A percentile compares a stretch with the other conserved stretches of the same genome.
Evolutionary conservation across 1,139 yeast species (phyloP).

Genomic region (Nakaseomyces delphensis): DNA sequence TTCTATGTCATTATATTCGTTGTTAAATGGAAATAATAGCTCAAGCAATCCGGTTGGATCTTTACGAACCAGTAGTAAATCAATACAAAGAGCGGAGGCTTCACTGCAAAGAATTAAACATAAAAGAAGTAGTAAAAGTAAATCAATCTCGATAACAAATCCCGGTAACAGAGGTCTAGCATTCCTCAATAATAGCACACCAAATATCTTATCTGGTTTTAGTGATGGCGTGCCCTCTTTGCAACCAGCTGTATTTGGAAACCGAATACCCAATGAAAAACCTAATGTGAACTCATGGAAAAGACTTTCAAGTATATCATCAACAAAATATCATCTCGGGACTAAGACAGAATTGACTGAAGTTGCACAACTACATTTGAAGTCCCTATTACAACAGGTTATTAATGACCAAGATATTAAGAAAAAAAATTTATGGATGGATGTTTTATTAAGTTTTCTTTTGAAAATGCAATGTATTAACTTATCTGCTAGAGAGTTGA

Average conservation of each 20-base stretch:
- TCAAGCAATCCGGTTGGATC: conserved; percentile 29
- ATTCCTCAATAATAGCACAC: conserved; percentile 25
- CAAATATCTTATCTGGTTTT: conserved; percentile 27
- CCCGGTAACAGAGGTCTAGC: conserved; percentile 17
- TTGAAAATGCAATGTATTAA: conserved; percentile 41
- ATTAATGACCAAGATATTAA: conserved; percentile 58
- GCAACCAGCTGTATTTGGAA: conserved; percentile 4
- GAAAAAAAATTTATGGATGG: conserved; percentile 49
- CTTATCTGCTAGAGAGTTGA: conserved; percentile 52
- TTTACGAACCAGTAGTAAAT: conserved; percentile 36
- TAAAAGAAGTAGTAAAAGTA: conserved; percentile 47
- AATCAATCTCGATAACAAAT: conserved; percentile 20
- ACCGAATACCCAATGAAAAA: conserved; percentile 4
- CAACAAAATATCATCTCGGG: conserved; percentile 11
- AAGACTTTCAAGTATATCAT: conserved; percentile 18
- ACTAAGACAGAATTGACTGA: conserved; percentile 30
- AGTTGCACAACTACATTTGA: conserved; percentile 32
- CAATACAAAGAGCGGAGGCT: conserved; percentile 59
- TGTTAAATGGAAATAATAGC: conserved; percentile 30
- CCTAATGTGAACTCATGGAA: conserved; percentile 15
- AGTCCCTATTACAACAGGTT: conserved; percentile 44
- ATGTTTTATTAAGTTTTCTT: conserved; percentile 40
- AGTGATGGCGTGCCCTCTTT: conserved; percentile 18
- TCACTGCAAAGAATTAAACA: conserved; percentile 55
- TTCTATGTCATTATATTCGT: conserved; percentile 38